Conservation (phyloP, 768 basidiomycete genomes). For the Amanita pallidorosea region DNA sequence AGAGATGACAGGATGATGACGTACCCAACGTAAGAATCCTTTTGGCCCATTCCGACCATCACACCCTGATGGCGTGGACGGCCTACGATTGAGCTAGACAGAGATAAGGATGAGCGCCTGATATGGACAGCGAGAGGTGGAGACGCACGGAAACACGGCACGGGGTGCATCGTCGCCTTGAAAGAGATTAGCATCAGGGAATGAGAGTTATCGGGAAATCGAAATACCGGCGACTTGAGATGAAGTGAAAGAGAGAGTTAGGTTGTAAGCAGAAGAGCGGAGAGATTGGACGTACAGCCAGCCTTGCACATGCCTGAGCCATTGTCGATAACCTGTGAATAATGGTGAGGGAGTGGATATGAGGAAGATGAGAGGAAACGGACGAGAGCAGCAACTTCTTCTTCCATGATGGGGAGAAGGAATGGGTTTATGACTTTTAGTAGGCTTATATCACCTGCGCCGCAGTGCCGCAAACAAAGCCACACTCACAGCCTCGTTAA, state of each 20-base stretch:
- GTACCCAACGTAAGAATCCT: slow-evolving; percentile 93
- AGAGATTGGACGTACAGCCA: slow-evolving; percentile 62
- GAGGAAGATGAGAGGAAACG: slow-evolving; percentile 28
- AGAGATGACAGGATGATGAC: slow-evolving; percentile 13
- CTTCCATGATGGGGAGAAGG: slow-evolving; percentile 38
- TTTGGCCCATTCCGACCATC: slow-evolving; percentile 96
- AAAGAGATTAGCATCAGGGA: slow-evolving; percentile 16
- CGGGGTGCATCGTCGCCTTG: slow-evolving; percentile 83
- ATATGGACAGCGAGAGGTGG: neutral
- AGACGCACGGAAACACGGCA: slow-evolving; percentile 88
- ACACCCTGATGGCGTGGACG: slow-evolving; percentile 92
- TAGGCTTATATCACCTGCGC: neutral
- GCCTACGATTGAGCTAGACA: slow-evolving; percentile 76
- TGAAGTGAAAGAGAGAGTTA: slow-evolving; percentile 10
- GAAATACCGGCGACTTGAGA: slow-evolving; percentile 52
- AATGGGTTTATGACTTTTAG: no score
- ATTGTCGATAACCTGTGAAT: slow-evolving; percentile 70
- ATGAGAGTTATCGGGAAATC: slow-evolving; percentile 4
- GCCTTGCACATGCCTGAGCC: slow-evolving; percentile 99
- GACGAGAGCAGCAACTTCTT: slow-evolving; percentile 38
- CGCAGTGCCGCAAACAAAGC: slow-evolving; percentile 4
- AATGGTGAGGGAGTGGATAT: neutral
- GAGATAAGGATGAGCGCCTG: slow-evolving; percentile 2
- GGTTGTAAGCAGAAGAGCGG: neutral
- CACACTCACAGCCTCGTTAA: no score